Base-by-base conservation (phyloP, 257 asterid genomes). In the Rauvolfia tetraphylla region DNA sequence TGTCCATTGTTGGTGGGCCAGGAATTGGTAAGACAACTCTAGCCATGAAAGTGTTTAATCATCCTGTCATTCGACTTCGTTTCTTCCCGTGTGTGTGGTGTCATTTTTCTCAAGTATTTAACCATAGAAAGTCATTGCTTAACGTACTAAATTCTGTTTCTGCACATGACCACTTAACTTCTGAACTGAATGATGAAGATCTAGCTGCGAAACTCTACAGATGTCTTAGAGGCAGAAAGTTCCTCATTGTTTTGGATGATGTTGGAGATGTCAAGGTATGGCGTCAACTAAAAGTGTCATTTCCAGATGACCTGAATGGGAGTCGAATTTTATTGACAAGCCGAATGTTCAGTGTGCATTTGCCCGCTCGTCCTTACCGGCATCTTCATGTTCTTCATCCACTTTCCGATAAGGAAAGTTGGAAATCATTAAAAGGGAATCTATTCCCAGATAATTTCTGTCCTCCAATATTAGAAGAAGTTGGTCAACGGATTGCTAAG, bases 1-100 rank as follows among this genome's bases (percentile, higher is more conserved):
- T 76, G 18, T 31, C 68, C 0, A 76, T 76, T n/a, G 23, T 41
- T 15, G 79, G 79, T 23, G 67, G 66, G 79, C 54, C 74, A 0
- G 74, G 80, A 0, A 18, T 49, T 8, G 79, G 66, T 9, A 65
- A 76, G 74, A 68, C 80, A 3, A 76, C 79, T 4, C 34, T 76
- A 3, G 74, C 79, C 23, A 42, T 3, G 18, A 34, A 66, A 15
- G 68, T 65, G 0, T 66, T 3, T 59, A 25, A 67, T 15, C 3
- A 27, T 13, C 1, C 69, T 38, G 25, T 13, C 0, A 27, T 68
- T 10, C 7, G 5, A 3, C 3, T 0, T n/a, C 27, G 36, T 53
- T 76, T 76, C 36, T 4, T 11, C 20, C 13, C 1, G 0, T 41
- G 34, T 49, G 68, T 39, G 20, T 76, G 73, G 74, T 67, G 74